Conservation (phyloP, 1,284 basidiomycete species). For the Rhodotorula sp. region DNA sequence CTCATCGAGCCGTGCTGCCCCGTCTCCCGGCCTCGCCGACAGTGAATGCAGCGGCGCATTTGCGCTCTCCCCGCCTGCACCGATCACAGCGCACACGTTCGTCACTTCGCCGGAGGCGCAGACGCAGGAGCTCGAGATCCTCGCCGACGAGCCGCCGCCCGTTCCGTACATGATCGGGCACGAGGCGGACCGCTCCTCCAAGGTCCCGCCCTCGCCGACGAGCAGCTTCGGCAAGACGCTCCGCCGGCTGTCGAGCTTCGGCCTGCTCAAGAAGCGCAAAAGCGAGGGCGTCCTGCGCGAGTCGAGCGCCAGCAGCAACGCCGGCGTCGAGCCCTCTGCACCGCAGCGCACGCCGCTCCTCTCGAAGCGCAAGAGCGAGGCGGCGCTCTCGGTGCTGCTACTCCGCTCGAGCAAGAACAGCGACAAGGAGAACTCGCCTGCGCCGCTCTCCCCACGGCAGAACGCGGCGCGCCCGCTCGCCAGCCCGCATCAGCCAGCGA, state of each 20-base stretch:
- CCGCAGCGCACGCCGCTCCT: not conserved
- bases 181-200: not conserved
- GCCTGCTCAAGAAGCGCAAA: slow-evolving; percentile 24
- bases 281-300: slow-evolving; percentile 24
- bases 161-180: not conserved
- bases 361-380: slow-evolving; percentile 32
- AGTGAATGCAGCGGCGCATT: not conserved
- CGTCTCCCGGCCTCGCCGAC: not conserved
- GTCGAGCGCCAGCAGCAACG: not conserved
- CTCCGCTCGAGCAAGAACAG: not conserved
- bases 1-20: not conserved
- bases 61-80: not conserved
- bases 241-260: slow-evolving; percentile 25
- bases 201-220: not conserved
- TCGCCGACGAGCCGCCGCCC: not conserved
- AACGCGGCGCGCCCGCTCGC: not conserved
- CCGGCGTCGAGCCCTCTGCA: not conserved
- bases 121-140: not conserved
- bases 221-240: slow-evolving; percentile 11
- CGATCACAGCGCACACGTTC: not conserved
- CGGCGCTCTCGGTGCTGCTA: slow-evolving; percentile 12
- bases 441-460: not conserved
- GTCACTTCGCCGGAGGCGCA: not conserved
- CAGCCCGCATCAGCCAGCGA: not conserved
- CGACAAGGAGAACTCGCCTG: slow-evolving; percentile 21